Conservation (phyloP, 495 filamentous ascomycete genomes). For the Aspergillus campestris region DNA sequence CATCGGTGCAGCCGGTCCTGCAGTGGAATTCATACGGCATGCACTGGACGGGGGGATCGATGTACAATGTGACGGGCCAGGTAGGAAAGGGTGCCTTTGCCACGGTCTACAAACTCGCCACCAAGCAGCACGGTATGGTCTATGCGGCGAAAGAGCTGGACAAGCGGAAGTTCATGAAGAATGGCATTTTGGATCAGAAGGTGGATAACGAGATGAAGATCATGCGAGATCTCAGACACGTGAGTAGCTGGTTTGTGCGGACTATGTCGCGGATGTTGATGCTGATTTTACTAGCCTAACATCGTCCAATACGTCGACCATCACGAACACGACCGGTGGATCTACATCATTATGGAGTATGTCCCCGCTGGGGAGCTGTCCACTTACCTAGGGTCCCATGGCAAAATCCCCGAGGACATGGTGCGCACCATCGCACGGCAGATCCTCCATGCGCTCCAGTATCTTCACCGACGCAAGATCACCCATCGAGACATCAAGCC, state of each 20-base stretch:
- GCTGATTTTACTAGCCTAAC: conserved; percentile 51
- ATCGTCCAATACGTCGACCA: conserved; percentile 87
- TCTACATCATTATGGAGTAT: conserved; percentile 96
- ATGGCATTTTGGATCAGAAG: conserved; percentile 72
- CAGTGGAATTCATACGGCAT: conserved; percentile 43
- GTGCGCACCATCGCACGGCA: conserved; percentile 65
- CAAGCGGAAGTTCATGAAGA: conserved; percentile 81
- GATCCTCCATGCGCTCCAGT: conserved; percentile 72
- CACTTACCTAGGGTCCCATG: conserved; percentile 51
- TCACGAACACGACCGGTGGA: conserved; percentile 63
- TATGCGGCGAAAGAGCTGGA: conserved; percentile 89
- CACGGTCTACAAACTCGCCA: conserved; percentile 76
- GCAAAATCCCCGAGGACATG: conserved; percentile 56
- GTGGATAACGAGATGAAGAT: conserved; percentile 94
- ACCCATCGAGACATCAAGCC: conserved; percentile 97
- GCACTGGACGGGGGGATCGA: conserved; percentile 73
- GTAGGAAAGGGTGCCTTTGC: conserved; percentile 94
- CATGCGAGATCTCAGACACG: conserved; percentile 75
- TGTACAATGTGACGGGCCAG: conserved; percentile 70
- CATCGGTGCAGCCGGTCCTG: conserved; percentile 20
- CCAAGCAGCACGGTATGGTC: conserved; percentile 66
- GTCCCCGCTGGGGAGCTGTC: conserved; percentile 81
- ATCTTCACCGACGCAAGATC: conserved; percentile 77
- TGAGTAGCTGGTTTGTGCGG: conserved; percentile 35
- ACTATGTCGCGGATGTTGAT: conserved; percentile 5